A percentile compares a stretch with the other conserved stretches of the same genome.
These are phyloP conservation scores for Penicillium lagena DNA, from an alignment of 495 filamentous ascomycete species.

Conservation along the genomic window DNA sequence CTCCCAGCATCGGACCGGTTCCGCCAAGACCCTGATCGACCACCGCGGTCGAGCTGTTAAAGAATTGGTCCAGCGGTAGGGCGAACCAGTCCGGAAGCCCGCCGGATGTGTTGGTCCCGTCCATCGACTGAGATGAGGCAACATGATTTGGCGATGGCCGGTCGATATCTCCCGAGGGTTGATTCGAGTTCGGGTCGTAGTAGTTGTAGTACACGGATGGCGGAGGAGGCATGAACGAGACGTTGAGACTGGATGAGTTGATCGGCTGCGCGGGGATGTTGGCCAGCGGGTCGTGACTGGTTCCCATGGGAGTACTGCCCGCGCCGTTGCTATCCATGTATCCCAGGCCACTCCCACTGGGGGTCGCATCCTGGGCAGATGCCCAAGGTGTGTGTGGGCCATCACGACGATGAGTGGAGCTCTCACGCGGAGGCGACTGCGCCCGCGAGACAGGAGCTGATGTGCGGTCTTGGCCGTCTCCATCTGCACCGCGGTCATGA, in stretches of 20 bases:
- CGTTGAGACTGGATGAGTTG: conserved; percentile 41
- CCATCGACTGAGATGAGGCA: conserved; percentile 24
- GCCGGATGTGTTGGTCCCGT: conserved; percentile 24
- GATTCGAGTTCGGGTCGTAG: conserved; percentile 32
- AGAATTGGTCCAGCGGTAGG: conserved; percentile 45
- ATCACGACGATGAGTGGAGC: conserved; percentile 22
- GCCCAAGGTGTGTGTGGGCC: conserved; percentile 28
- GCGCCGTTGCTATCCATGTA: conserved; percentile 25
- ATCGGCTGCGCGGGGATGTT: conserved; percentile 42
- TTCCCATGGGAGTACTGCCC: conserved; percentile 20
- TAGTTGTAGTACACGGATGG: conserved; percentile 43
- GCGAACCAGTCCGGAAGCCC: conserved; percentile 40
- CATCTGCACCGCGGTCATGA: conserved; percentile 34
- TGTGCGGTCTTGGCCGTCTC: conserved; percentile 32
- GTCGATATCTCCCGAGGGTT: conserved; percentile 25
- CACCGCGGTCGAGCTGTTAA: conserved; percentile 40
- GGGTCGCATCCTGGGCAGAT: conserved; percentile 17
- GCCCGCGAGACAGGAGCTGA: conserved; percentile 29
- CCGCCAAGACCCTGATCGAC: conserved; percentile 45
- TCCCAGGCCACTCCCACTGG: conserved; percentile 18
- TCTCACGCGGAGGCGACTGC: conserved; percentile 33
- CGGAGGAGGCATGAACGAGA: conserved; percentile 45
- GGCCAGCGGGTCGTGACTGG: conserved; percentile 37
- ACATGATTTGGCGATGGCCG: conserved; percentile 19
- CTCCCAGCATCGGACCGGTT: conserved; percentile 42